These are phyloP conservation scores for Schizosaccharomyces osmophilus DNA, from an alignment of 805 yeast species.

Conservation along the genomic window DNA sequence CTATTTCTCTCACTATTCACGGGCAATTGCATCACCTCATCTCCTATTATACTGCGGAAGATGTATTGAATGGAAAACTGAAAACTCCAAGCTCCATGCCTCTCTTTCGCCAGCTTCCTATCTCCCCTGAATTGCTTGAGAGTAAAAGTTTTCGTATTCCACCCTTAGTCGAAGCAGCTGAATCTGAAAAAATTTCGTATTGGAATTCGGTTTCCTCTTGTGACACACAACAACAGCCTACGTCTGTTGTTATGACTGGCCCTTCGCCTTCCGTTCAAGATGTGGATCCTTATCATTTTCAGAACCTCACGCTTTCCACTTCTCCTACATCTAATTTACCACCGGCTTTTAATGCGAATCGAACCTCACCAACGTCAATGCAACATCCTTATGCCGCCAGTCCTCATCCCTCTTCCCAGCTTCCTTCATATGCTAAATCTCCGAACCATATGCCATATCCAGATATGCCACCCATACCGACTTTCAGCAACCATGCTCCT, in stretches of 20 bases:
- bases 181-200: background rate
- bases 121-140: constrained; percentile 15
- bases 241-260: background rate
- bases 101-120: constrained; percentile 23
- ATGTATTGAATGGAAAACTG: constrained; percentile 36
- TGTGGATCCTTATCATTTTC: constrained; percentile 5
- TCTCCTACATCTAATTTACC: background rate
- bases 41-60: constrained; percentile 54
- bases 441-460: no score
- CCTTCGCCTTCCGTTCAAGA: background rate
- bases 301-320: background rate
- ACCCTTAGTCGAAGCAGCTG: constrained; percentile 8
- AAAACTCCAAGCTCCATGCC: constrained; percentile 32
- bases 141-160: constrained; percentile 15
- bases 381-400: no score
- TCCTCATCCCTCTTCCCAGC: no score
- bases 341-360: background rate
- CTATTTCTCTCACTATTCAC: constrained; percentile 39
- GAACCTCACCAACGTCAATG: no score
- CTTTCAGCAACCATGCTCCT: no score
- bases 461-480: no score
- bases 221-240: background rate
- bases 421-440: no score
- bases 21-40: constrained; percentile 31
- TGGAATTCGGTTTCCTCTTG: background rate